A percentile compares a stretch with the other conserved stretches of the same genome.
These are phyloP conservation scores for Scheffersomyces amazonensis DNA, from an alignment of 805 yeast genomes.

Conservation along the genomic window DNA sequence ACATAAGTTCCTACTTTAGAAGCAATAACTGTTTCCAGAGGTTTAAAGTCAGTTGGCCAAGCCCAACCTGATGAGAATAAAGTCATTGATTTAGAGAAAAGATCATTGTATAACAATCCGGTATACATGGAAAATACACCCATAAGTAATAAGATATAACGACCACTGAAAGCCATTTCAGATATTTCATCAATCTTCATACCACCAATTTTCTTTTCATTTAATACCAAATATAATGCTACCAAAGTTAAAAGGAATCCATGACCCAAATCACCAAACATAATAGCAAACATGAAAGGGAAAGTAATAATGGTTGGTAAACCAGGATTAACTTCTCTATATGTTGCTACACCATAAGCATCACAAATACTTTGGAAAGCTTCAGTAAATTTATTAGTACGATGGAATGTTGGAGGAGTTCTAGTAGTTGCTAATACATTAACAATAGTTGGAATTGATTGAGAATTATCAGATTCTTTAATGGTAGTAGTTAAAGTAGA, in stretches of 20 bases:
- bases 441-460: conserved; percentile 46
- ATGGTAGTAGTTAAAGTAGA: conserved; percentile 62
- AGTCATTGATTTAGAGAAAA: conserved; percentile 88
- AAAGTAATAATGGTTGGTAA: conserved; percentile 91
- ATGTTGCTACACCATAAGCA: conserved; percentile 91
- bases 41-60: conserved; percentile 76
- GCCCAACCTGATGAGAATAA: conserved; percentile 88
- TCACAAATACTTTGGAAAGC: conserved; percentile 95
- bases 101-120: conserved; percentile 89
- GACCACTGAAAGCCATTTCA: conserved; percentile 93
- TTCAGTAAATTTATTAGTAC: conserved; percentile 89
- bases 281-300: conserved; percentile 97
- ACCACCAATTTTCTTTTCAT: conserved; percentile 67
- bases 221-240: conserved; percentile 65
- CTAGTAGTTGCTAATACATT: conserved; percentile 69
- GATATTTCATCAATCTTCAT: conserved; percentile 87
- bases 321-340: conserved; percentile 95
- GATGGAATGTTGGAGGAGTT: conserved; percentile 92
- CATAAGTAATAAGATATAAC: conserved; percentile 89
- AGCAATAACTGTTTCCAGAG: conserved; percentile 70
- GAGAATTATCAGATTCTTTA: conserved; percentile 57
- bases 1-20: conserved; percentile 66
- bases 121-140: conserved; percentile 95
- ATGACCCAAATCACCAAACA: conserved; percentile 99
- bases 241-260: conserved; percentile 80